Percentiles rank a stretch among this genome's conserved stretches.
phyloP scores from a whole-genome alignment of 495 filamentous ascomycete species.

The Astrocystis sublimbata region DNA sequence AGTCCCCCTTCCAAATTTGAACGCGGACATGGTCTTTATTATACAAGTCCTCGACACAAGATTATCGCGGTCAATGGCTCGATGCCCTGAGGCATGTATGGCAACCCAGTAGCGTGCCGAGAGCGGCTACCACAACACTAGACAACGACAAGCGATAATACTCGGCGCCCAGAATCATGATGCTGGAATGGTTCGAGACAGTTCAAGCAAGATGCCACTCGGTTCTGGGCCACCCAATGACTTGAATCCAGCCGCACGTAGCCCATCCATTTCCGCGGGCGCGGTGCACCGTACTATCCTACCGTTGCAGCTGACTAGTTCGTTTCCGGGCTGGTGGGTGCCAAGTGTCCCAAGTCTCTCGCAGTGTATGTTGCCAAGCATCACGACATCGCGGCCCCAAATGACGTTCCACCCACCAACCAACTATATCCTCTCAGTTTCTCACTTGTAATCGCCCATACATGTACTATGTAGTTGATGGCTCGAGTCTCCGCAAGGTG shows the following conservation, averaged over 20 bases:
- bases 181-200: neutral
- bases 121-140: neutral
- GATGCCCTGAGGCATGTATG: neutral
- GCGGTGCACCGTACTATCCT: neutral
- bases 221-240: neutral
- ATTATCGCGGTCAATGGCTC: neutral
- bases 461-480: neutral
- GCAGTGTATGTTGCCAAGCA: conserved; percentile 9
- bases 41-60: neutral
- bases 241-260: neutral
- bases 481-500: neutral
- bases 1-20: neutral
- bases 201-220: neutral
- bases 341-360: too few relatives aligned
- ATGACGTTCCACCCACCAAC: conserved; percentile 5
- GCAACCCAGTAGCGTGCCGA: conserved; percentile 5
- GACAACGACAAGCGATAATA: conserved; percentile 3
- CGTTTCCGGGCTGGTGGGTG: conserved; percentile 3
- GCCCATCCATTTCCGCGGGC: conserved; percentile 7
- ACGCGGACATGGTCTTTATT: conserved; percentile 2
- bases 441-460: neutral
- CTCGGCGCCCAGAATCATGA: conserved; percentile 3
- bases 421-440: neutral
- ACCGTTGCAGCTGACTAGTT: neutral
- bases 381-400: conserved; percentile 15